phyloP scores from a whole-genome alignment of 257 asterid species.

The Solanum chmielewskii region DNA sequence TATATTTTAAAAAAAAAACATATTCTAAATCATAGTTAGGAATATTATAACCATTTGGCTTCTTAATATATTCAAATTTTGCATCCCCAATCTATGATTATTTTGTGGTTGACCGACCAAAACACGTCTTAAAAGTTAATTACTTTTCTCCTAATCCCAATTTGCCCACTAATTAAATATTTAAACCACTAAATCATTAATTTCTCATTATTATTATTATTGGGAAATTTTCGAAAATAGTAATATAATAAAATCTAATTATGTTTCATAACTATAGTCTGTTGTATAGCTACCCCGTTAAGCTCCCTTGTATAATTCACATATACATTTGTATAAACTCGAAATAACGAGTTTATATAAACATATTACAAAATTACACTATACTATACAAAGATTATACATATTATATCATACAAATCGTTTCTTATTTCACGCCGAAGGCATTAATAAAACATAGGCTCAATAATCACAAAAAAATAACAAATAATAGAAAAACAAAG shows the following conservation, averaged over 20 bases:
- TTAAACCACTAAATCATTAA: neutral
- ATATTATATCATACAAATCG: neutral
- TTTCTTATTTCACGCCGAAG: neutral
- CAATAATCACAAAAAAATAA: neutral
- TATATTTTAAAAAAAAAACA: neutral
- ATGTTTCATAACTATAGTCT: too few species aligned
- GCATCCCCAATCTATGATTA: neutral
- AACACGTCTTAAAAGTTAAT: neutral
- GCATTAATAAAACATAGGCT: neutral
- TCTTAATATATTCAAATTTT: neutral
- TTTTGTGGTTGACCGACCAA: neutral
- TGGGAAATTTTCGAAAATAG: too few species aligned
- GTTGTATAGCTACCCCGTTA: too few species aligned
- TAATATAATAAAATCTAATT: too few species aligned
- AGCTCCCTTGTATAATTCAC: too few species aligned
- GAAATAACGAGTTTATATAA: too few species aligned
- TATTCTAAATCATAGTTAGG: neutral
- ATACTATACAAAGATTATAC: too few species aligned
- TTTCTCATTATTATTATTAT: neutral
- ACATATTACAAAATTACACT: too few species aligned
- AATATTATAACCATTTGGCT: neutral
- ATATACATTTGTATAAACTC: too few species aligned
- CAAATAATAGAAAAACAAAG: too few species aligned
- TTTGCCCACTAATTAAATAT: neutral
- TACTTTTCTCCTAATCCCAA: neutral